Base-by-base conservation (phyloP, 176 grass and related monocot genomes). In the Zea luxurians region DNA sequence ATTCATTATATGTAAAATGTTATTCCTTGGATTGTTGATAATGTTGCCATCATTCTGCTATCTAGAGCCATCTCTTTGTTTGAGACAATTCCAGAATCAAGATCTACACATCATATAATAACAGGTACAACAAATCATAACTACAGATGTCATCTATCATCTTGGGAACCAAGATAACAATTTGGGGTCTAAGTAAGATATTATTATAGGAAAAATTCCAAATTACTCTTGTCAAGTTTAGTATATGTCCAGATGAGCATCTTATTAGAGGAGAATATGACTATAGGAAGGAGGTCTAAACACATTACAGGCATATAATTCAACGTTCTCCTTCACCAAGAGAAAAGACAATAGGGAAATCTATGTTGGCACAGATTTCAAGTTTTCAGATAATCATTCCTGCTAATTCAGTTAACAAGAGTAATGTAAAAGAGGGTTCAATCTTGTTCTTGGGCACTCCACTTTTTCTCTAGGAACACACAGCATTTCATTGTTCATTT, bases 381-480 rank as follows among this genome's bases (percentile, higher is more conserved):
- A 62, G 4, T 37, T 63, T 40, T 64, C 21, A 46, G 38, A 37
- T 42, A 74, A 66, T 6, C 37, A 46, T 37, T 42, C 73, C 8
- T 34, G 17, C 36, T 77, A 71, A 44, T 17, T 77, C 45, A 44
- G 12, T 46, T 43, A 37, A 50, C 20, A 38, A 77, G 17, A 78
- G 1, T 73, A 87, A 66, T 11, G 7, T 53, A 64, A 85, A 71
- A 46, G 40, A 71, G 12, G 38, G 42, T 37, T 55, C 40, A 71
- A n/a, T 61, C 8, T 43, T 42, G 1, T 72, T 65, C 21, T 4
- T 35, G 54, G 58, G 35, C 44, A 66, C 12, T 21, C 45, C 13
- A 79, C 58, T 66, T 50, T 38, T 27, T 59, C 10, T 60, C 38
- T 3, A 38, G 16, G 71, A 55, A 40, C 36, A 57, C 10, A 15